Base-by-base conservation (phyloP, 176 grass and related monocot genomes). In the Oryza australiensis region DNA sequence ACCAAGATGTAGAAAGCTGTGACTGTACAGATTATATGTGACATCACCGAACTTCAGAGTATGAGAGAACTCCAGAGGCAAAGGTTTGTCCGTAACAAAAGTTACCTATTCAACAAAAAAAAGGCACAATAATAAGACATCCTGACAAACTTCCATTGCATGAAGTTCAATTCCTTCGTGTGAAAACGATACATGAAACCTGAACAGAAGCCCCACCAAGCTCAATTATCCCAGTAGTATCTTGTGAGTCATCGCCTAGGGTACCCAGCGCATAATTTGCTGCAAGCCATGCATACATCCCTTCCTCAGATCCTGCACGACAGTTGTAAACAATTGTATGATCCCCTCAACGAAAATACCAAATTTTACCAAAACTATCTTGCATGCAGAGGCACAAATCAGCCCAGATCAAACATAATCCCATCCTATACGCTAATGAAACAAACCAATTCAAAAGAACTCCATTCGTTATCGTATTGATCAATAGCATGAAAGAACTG, bases 131-230 rank as follows among this genome's bases (percentile, higher is more conserved):
- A 74, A 69, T 75, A 26, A 74, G 75, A 72, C 66, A 82, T 5
- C 15, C 38, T 0, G 41, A 30, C 6, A 37, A 60, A 41, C 27
- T 64, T 51, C 12, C 22, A 84, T 16, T 40, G 43, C 14, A 69
- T 1, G 32, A 74, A 12, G 33, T 28, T 49, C 26, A 49, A 66
- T 59, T 76, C 33, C 38, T 48, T 30, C 83, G 81, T 8, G 64
- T 72, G 62, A 51, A 88, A 84, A 62, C 9, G 67, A 46, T 63
- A 81, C 53, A 67, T 24, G 4, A 70, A 81, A 98, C 92, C 92
- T 98, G 92, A 76, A 82, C 73, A 57, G 92, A 98, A 84, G 95
- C 95, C 57, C 92, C 95, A 86, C 95, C 90, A 28, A 98, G 95
- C 73, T 98, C 95, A 82, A 98, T 70, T 84, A 98, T 93, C 37